Evolutionary conservation across 345 rosid genomes (phyloP).

Genomic region (Stellera chamaejasme): DNA sequence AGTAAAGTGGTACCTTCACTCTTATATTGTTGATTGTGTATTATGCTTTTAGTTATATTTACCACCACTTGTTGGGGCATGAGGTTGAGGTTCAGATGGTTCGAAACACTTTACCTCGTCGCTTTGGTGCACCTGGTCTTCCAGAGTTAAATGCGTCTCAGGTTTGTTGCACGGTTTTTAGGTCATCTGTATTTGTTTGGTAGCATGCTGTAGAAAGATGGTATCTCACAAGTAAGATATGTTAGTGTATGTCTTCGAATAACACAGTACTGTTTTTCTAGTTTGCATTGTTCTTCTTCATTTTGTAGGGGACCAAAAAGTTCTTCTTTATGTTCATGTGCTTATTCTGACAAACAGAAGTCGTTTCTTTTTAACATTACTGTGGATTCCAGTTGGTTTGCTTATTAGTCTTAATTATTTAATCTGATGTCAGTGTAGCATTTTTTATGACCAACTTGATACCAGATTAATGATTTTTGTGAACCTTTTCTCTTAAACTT

Average conservation of each 20-base stretch:
- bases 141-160: conserved; percentile 99
- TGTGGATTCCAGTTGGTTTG: background rate
- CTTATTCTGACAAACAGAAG: too few species aligned
- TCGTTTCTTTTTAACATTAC: background rate
- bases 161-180: conserved; percentile 24
- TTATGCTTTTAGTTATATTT: conserved; percentile 58
- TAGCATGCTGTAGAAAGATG: background rate
- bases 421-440: background rate
- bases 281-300: too few species aligned
- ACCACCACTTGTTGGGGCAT: conserved; percentile 96
- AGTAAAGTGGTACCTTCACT: background rate
- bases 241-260: background rate
- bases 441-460: background rate
- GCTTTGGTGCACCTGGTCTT: conserved; percentile 98
- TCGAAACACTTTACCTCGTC: conserved; percentile 85
- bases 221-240: too few species aligned
- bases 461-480: too few species aligned
- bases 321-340: too few species aligned
- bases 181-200: background rate
- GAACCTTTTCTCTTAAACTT: background rate
- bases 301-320: too few species aligned
- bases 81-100: conserved; percentile 98
- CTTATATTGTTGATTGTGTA: background rate
- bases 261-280: background rate
- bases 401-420: background rate